These are phyloP conservation scores for Kodamaea laetipori DNA, from an alignment of 805 yeast genomes.

Conservation along the genomic window DNA sequence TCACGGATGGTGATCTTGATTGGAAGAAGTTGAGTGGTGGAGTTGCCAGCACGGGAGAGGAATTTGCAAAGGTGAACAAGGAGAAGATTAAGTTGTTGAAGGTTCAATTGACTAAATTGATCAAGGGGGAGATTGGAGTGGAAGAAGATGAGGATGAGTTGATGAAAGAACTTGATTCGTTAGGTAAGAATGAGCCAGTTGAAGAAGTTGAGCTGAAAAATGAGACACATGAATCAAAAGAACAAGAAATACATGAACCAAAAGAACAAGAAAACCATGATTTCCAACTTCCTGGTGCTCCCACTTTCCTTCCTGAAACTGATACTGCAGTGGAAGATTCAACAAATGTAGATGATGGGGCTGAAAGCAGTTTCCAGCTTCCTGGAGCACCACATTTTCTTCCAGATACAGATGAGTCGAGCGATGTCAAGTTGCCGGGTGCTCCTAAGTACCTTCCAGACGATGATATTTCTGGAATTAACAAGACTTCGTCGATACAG, in stretches of 20 bases:
- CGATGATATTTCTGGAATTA: conserved; percentile 38
- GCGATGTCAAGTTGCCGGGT: conserved; percentile 38
- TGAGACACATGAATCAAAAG: neutral
- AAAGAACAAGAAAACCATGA: too few relatives aligned
- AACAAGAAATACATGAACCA: neutral
- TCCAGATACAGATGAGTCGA: conserved; percentile 29
- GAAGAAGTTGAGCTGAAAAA: conserved; percentile 1
- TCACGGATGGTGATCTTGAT: conserved; percentile 32
- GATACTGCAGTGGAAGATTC: neutral
- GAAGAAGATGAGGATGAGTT: conserved; percentile 32
- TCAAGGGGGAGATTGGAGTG: conserved; percentile 38
- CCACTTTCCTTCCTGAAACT: conserved; percentile 12
- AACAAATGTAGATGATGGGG: neutral
- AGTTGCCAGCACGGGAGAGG: conserved; percentile 24
- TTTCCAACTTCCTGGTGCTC: conserved; percentile 25
- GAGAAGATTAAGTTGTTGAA: conserved; percentile 39
- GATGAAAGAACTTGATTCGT: conserved; percentile 10
- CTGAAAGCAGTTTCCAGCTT: conserved; percentile 18
- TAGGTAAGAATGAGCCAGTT: conserved; percentile 19
- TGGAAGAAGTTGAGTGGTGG: conserved; percentile 39
- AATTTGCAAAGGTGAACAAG: conserved; percentile 30
- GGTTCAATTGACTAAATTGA: conserved; percentile 38
- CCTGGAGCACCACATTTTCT: conserved; percentile 44
- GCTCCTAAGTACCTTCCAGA: conserved; percentile 46
- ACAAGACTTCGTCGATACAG: conserved; percentile 40